Base-by-base conservation (phyloP, 2,329 filamentous ascomycete genomes). In the Ophiostoma tasmaniense region DNA sequence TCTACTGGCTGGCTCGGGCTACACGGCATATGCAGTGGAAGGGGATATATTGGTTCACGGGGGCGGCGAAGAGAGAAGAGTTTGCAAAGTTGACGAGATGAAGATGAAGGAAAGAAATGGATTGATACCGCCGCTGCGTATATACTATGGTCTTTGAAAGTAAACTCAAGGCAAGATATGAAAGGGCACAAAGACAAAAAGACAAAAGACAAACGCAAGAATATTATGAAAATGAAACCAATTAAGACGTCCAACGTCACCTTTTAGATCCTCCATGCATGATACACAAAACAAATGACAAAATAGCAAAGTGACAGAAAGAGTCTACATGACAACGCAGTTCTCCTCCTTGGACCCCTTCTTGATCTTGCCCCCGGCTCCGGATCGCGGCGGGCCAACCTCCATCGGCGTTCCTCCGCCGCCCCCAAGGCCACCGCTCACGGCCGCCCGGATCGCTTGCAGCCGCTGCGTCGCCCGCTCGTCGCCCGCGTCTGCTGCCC, bases 401-500 rank as follows among this genome's bases (percentile, higher is more conserved):
- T 86, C 84, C 83, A 86, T 86, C 0, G 84, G 82, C 1, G 78
- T 83, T 6, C 83, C 83, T 11, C 33, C 62, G 14, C 33, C 14
- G 62, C 22, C 62, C 20, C 62, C 62, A 3, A 39, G 33, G 30
- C 83, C 85, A 72, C 83, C 85, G 72, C 82, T 86, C 37, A 93
- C 90, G 13, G 95, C 94, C 10, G 91, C 90, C 71, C 90, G 87
- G 71, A 99, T 99, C 55, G 93, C 91, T 25, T 90, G 88, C 67
- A 99, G 83, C 33, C 95, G 87, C 75, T 95, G 90, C 78, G 90
- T 94, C 66, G 95, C 95, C 70, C 93, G 87, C 74, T 95, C 91
- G 75, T 98, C 93, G 64, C 94, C 95, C 66, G 92, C 87, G 73
- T 97, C 94, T 20, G 95, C 94, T 5, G 95, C 95, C 78, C 91